These are phyloP conservation scores for Pholiota conissans DNA, from an alignment of 768 basidiomycete species.

Conservation along the genomic window DNA sequence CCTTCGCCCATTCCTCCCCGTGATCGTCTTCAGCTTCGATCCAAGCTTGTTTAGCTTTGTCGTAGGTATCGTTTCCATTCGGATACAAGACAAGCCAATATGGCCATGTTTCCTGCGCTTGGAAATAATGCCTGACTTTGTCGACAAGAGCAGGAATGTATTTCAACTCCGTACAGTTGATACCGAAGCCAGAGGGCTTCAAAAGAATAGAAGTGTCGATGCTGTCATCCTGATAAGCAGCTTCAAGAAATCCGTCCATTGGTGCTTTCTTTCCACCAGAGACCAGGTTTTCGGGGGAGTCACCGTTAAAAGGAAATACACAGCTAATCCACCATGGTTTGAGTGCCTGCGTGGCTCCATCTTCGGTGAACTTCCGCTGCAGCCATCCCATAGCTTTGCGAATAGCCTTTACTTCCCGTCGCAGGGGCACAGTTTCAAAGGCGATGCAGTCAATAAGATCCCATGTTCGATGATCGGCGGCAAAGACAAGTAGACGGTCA, in stretches of 20 bases:
- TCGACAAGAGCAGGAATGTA: slow-evolving; percentile 40
- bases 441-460: slow-evolving; percentile 57
- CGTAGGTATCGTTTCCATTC: slow-evolving; percentile 63
- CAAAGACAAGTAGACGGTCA: slow-evolving; percentile 56
- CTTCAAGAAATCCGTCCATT: slow-evolving; percentile 41
- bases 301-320: slow-evolving; percentile 52
- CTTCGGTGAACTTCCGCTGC: slow-evolving; percentile 11
- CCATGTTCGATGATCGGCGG: slow-evolving; percentile 52
- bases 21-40: slow-evolving; percentile 8
- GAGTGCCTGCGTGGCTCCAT: slow-evolving; percentile 11
- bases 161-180: slow-evolving; percentile 67
- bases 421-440: slow-evolving; percentile 78
- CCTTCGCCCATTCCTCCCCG: slow-evolving; percentile 33
- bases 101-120: slow-evolving; percentile 9
- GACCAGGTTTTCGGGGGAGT: slow-evolving; percentile 38
- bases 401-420: slow-evolving; percentile 65
- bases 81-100: slow-evolving; percentile 68
- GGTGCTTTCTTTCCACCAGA: slow-evolving; percentile 22
- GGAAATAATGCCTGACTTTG: slow-evolving; percentile 30
- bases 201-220: slow-evolving; percentile 17
- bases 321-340: slow-evolving; percentile 81
- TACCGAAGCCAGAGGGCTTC: slow-evolving; percentile 58
- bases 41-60: slow-evolving; percentile 49
- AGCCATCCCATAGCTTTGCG: slow-evolving; percentile 55
- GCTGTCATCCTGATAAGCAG: slow-evolving; percentile 32